Evolutionary conservation across 257 asterid species (phyloP).

Genomic region (Fraxinus cuspidata): DNA sequence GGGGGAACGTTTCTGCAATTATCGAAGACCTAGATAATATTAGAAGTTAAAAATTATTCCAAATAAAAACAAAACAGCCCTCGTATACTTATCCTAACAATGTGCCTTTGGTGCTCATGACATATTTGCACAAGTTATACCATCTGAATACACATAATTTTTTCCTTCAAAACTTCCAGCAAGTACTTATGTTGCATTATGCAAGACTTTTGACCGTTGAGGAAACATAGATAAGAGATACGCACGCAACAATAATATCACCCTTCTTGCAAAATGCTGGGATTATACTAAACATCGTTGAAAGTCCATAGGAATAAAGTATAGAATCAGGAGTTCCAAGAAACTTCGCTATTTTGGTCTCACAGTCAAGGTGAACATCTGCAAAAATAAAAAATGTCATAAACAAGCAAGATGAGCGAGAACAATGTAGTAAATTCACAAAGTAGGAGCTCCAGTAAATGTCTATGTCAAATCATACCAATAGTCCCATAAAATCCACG

Average conservation of each 20-base stretch:
- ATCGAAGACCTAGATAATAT: not conserved
- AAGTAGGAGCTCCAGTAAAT: not conserved
- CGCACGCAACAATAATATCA: conserved; percentile 87
- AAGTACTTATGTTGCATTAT: conserved; percentile 8
- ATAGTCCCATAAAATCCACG: conserved; percentile 99
- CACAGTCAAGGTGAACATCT: conserved; percentile 99
- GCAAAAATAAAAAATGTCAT: conserved; percentile 29
- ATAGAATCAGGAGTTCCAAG: conserved; percentile 93
- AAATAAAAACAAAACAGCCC: not conserved
- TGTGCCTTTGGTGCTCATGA: not conserved
- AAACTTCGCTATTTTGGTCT: conserved; percentile 87
- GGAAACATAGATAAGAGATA: conserved; percentile 15
- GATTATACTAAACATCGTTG: conserved; percentile 95
- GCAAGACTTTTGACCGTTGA: not conserved
- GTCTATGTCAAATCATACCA: conserved; percentile 48
- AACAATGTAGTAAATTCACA: conserved; percentile 8
- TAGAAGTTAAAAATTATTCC: conserved; percentile 11
- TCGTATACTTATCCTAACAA: not conserved
- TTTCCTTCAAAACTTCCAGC: conserved; percentile 18
- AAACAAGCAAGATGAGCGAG: conserved; percentile 17
- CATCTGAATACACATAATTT: conserved; percentile 13
- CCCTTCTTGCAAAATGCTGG: conserved; percentile 99
- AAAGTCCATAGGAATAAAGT: conserved; percentile 52
- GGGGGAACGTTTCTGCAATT: conserved; percentile 3
- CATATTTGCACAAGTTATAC: not conserved